These are phyloP conservation scores for Leptographium radiaticola DNA, from an alignment of 2,329 filamentous ascomycete genomes.

Conservation along the genomic window DNA sequence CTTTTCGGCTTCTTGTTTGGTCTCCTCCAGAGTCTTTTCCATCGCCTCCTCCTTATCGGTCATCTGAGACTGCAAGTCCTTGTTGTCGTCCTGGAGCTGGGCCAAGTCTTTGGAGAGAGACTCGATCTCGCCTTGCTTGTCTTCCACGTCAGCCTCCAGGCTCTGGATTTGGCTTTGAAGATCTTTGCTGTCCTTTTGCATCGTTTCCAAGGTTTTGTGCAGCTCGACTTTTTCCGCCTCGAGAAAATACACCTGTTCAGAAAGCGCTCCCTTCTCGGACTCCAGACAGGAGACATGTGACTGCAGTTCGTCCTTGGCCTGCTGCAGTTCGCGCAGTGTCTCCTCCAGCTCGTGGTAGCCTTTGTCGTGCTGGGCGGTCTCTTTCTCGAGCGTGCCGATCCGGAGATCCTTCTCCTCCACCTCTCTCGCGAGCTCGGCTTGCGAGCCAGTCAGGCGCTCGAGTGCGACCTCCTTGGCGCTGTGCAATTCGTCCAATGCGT, in stretches of 20 bases:
- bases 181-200: not conserved
- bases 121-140: constrained; percentile 3
- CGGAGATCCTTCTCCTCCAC: not conserved
- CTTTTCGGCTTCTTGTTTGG: not conserved
- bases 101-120: not conserved
- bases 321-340: not conserved
- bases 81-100: not conserved
- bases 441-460: not conserved
- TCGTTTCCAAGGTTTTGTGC: not conserved
- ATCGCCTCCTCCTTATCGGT: not conserved
- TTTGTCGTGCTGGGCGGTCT: not conserved
- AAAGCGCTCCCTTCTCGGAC: not conserved
- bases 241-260: not conserved
- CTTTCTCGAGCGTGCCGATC: not conserved
- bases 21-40: not conserved
- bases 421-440: not conserved
- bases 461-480: not conserved
- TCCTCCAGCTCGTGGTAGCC: not conserved
- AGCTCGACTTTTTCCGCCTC: constrained; percentile 1
- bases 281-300: not conserved
- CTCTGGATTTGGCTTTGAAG: not conserved
- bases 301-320: not conserved
- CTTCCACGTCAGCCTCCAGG: not conserved
- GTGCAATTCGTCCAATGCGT: constrained; percentile 2
- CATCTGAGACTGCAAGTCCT: not conserved